These are phyloP conservation scores for Colletotrichum salicis DNA, from an alignment of 2,329 filamentous ascomycete genomes.

Conservation along the genomic window DNA sequence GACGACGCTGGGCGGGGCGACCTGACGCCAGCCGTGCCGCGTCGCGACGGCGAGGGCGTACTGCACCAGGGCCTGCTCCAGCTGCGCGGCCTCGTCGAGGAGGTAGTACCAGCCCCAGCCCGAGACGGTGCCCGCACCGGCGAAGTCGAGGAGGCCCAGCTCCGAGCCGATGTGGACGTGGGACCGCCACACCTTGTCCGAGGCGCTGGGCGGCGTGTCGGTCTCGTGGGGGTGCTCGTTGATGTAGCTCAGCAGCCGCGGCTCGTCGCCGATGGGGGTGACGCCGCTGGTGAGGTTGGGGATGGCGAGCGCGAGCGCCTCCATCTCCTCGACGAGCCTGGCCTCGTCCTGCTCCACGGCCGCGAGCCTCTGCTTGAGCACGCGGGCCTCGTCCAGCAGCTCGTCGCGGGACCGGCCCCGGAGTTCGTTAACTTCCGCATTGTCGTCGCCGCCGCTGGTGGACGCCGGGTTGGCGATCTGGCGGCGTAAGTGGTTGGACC, in stretches of 20 bases:
- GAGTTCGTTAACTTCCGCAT: slow-evolving; percentile 47
- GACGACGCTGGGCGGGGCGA: slow-evolving; percentile 88
- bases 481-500: slow-evolving; percentile 72
- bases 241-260: slow-evolving; percentile 78
- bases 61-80: slow-evolving; percentile 94
- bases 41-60: slow-evolving; percentile 82
- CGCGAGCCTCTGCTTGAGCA: slow-evolving; percentile 71
- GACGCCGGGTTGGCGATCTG: slow-evolving; percentile 64
- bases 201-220: slow-evolving; percentile 34
- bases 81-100: slow-evolving; percentile 86
- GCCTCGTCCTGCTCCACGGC: slow-evolving; percentile 71
- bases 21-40: slow-evolving; percentile 79
- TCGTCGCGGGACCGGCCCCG: slow-evolving; percentile 56
- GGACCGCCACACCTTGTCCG: slow-evolving; percentile 69
- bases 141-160: slow-evolving; percentile 91
- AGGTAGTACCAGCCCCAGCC: slow-evolving; percentile 99
- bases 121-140: slow-evolving; percentile 80
- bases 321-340: slow-evolving; percentile 72
- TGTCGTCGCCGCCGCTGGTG: slow-evolving; percentile 55
- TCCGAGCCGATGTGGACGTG: slow-evolving; percentile 88
- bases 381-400: slow-evolving; percentile 71
- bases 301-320: slow-evolving; percentile 78
- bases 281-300: slow-evolving; percentile 85
- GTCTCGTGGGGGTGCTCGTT: slow-evolving; percentile 71
- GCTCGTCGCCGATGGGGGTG: slow-evolving; percentile 77